Percentiles rank a stretch among this genome's conserved stretches.
These are phyloP conservation scores for Cairneyella variabilis DNA, from an alignment of 495 filamentous ascomycete species.

Conservation along the genomic window DNA sequence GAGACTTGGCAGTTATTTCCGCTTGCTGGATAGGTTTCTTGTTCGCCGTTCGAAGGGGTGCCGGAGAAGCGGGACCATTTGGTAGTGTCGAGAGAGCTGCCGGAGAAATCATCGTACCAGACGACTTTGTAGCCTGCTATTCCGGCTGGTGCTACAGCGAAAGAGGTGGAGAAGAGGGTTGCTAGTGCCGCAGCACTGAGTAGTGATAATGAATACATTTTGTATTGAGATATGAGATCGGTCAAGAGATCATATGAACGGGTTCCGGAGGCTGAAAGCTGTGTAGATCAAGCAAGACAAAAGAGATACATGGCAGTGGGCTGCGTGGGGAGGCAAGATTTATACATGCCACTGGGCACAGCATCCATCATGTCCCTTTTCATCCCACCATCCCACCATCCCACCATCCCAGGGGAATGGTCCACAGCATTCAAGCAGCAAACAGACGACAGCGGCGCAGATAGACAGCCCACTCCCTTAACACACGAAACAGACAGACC, in stretches of 20 bases:
- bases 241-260: too few species aligned
- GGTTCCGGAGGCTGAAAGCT: background rate
- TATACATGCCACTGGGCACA: too few species aligned
- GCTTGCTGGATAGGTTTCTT: slow-evolving; percentile 36
- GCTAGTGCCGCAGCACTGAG: background rate
- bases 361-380: too few species aligned
- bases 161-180: background rate
- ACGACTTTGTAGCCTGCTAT: slow-evolving; percentile 7
- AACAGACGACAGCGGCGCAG: too few species aligned
- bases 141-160: background rate
- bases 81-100: background rate
- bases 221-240: background rate
- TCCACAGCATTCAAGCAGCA: too few species aligned
- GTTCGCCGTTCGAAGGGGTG: slow-evolving; percentile 35
- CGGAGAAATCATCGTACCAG: slow-evolving; percentile 16
- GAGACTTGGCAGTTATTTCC: slow-evolving; percentile 37
- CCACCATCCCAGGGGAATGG: too few species aligned
- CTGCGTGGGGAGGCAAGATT: background rate
- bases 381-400: too few species aligned
- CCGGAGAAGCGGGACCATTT: slow-evolving; percentile 14
- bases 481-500: too few species aligned
- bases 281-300: background rate
- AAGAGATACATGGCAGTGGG: background rate
- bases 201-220: slow-evolving; percentile 4
- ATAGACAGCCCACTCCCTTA: too few species aligned